Base-by-base conservation (phyloP, 768 basidiomycete genomes). In the Brasilioporus rufonigricans region DNA sequence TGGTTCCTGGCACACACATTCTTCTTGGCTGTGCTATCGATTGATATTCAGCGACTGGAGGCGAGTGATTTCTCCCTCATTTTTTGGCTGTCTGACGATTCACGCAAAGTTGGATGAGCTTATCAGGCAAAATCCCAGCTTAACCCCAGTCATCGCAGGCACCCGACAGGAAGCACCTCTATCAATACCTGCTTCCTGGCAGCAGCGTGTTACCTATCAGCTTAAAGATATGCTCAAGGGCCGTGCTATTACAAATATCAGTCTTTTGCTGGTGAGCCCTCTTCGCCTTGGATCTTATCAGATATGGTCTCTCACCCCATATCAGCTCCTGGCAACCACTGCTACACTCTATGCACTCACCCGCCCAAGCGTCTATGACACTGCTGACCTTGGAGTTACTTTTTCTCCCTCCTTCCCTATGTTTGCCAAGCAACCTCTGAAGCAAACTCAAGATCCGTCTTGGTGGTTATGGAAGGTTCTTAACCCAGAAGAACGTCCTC, bases 1-100 rank as follows among this genome's bases (percentile, higher is more conserved):
- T 98, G 93, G 93, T 96, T 95, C 74, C 80, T 98, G 56, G 88
- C 96, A 16, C 92, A 97, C 65, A 97, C 93, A 0, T 96, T 98
- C 74, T 98, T 96, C 73, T 78, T 95, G 59, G 90, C 95, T 8
- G 93, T 97, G 26, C 75, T 99, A 23, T 93, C 93, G 0, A 97
- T 99, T 61, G 96, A 99, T 74, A 85, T 98, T 44, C 94, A 97
- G 61, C 84, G 96, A 44, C 73, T 99, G 24, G 96, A 96, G 75
- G 87, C 84, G 63, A 46, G 79, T 26, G 29, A 9, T 43, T 7
- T n/a, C 8, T 27, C 23, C 33, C 55, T 35, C 16, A 33, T 33
- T 14, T 24, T 45, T 46, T 47, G 24, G 27, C 51, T 45, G 7
- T 4, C 62, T 68, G 49, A 70, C 50, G 36, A 19, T 48, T 11